A percentile compares a stretch with the other conserved stretches of the same genome.
phyloP scores from a whole-genome alignment of 345 rosid species.

The Citrus trifoliata region DNA sequence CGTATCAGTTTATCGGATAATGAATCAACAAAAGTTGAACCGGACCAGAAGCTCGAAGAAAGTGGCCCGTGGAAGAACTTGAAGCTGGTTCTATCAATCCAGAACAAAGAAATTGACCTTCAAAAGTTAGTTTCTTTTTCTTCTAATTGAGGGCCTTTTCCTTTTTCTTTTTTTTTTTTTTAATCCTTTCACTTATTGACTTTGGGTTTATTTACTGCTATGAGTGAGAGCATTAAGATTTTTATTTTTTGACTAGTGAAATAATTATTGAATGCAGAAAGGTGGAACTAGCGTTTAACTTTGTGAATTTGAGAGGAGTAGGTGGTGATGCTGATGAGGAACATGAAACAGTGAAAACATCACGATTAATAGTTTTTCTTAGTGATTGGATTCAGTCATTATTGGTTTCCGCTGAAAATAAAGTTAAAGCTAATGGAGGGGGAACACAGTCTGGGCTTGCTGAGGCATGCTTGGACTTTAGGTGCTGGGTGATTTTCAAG shows the following conservation, averaged over 20 bases:
- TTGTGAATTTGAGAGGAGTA: constrained; percentile 35
- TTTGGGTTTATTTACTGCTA: background rate
- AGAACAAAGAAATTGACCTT: constrained; percentile 40
- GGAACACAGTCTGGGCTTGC: constrained; percentile 8
- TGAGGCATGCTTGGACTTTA: constrained; percentile 53
- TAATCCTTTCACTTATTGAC: background rate
- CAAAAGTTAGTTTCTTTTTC: constrained; percentile 47
- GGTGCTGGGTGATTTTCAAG: constrained; percentile 77
- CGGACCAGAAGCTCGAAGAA: constrained; percentile 19
- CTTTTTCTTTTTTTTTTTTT: background rate
- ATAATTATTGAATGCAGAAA: constrained; percentile 54
- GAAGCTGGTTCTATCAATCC: constrained; percentile 56
- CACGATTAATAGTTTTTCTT: constrained; percentile 60
- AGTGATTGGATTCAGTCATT: constrained; percentile 73
- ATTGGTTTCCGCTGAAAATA: constrained; percentile 49
- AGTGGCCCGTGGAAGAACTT: constrained; percentile 72
- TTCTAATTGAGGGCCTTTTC: background rate
- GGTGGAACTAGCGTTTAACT: constrained; percentile 57
- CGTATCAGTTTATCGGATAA: constrained; percentile 21
- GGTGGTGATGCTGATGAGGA: constrained; percentile 37
- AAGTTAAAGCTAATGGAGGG: constrained; percentile 24
- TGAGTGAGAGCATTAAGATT: background rate
- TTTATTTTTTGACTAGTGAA: constrained; percentile 3
- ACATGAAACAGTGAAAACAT: constrained; percentile 51
- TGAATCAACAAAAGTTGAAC: constrained; percentile 9